Evolutionary conservation across 2,329 filamentous ascomycete species (phyloP).

Genomic region (Apiospora marii): DNA sequence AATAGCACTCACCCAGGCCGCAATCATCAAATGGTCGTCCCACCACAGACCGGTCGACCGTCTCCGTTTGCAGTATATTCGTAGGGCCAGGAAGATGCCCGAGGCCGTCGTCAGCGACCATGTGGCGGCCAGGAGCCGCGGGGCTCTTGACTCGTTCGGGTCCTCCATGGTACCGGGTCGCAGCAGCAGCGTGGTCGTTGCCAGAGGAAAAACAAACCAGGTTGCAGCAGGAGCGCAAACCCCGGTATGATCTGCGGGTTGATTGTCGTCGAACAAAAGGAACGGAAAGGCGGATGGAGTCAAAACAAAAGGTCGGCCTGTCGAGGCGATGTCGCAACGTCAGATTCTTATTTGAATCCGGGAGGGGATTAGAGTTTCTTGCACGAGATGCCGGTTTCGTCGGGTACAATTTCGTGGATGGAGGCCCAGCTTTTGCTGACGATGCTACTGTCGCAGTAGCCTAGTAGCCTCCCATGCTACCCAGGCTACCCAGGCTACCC

Average conservation of each 20-base stretch:
- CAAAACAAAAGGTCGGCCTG: not conserved
- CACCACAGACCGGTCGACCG: constrained; percentile 46
- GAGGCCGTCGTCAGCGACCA: constrained; percentile 40
- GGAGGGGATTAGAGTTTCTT: not conserved
- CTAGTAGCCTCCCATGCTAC: not conserved
- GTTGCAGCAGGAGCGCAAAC: not conserved
- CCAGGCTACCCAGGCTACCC: not conserved
- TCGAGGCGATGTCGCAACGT: not conserved
- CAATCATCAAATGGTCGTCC: constrained; percentile 47
- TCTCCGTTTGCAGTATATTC: constrained; percentile 48
- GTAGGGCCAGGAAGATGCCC: constrained; percentile 39
- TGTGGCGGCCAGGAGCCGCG: constrained; percentile 33
- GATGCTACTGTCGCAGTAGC: no score
- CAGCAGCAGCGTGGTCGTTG: not conserved
- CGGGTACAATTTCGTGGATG: not conserved
- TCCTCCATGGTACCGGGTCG: not conserved
- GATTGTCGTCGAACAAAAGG: not conserved
- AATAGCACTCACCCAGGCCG: constrained; percentile 43
- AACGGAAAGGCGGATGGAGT: not conserved
- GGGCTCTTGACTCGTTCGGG: not conserved
- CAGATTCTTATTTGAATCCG: not conserved
- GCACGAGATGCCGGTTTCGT: no score
- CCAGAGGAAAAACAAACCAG: not conserved
- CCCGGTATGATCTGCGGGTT: not conserved
- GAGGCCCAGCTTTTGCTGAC: no score